Percentiles rank a stretch among this genome's conserved stretches.
These are phyloP conservation scores for Cystofilobasidium ferigula DNA, from an alignment of 768 basidiomycete genomes.

Conservation along the genomic window DNA sequence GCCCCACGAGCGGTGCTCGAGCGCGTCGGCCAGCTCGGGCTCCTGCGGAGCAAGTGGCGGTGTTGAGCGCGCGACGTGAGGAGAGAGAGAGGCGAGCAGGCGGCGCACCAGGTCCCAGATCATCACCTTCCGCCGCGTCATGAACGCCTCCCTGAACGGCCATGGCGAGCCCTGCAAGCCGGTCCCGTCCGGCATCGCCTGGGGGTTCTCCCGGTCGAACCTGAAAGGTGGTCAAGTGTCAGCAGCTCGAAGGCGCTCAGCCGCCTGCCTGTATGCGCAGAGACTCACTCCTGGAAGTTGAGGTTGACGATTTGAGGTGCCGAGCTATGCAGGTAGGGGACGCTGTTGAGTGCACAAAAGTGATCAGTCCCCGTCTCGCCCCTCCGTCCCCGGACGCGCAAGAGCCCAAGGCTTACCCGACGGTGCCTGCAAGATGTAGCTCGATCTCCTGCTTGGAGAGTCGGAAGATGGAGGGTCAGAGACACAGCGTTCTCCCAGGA, in stretches of 20 bases:
- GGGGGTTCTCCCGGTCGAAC: slow-evolving; percentile 10
- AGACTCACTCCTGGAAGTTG: slow-evolving; percentile 7
- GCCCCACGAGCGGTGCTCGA: slow-evolving; percentile 20
- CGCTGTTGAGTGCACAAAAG: neutral
- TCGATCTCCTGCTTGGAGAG: neutral
- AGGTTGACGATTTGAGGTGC: slow-evolving; percentile 11
- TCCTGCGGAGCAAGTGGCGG: neutral
- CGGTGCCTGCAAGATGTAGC: slow-evolving; percentile 8
- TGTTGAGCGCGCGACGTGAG: too few relatives aligned
- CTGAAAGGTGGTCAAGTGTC: neutral
- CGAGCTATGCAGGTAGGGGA: slow-evolving; percentile 2
- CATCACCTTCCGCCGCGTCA: slow-evolving; percentile 10
- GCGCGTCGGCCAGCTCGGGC: slow-evolving; percentile 14
- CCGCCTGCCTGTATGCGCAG: too few relatives aligned
- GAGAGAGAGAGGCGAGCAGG: too few relatives aligned
- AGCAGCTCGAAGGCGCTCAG: too few relatives aligned
- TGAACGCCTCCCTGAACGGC: slow-evolving; percentile 24
- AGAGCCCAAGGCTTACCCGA: too few relatives aligned
- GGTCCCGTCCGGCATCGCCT: neutral
- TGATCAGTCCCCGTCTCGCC: too few relatives aligned
- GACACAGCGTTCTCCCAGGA: neutral
- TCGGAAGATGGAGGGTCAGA: too few relatives aligned
- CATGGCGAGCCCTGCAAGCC: slow-evolving; percentile 10
- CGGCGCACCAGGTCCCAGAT: neutral
- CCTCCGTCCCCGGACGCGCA: too few relatives aligned